phyloP scores from a whole-genome alignment of 176 grass and related monocot genomes.

The Raddia guianensis region DNA sequence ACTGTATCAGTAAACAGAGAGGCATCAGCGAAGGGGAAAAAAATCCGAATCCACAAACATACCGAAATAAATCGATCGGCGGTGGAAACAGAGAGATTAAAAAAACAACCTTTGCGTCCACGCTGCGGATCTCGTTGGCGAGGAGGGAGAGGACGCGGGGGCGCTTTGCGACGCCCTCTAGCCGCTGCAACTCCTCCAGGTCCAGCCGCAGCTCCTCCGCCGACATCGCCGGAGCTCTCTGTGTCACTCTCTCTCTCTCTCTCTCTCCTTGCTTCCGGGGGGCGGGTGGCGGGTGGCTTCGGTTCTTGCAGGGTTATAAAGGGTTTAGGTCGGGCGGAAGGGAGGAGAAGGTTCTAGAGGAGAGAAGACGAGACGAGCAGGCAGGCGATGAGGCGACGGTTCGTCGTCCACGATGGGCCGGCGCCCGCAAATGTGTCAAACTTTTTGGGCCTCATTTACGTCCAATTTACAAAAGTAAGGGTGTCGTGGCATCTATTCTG shows the following conservation, averaged over 20 bases:
- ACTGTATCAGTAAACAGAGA: constrained; percentile 26
- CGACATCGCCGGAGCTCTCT: constrained; percentile 36
- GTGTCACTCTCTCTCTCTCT: background rate
- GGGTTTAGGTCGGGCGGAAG: constrained; percentile 45
- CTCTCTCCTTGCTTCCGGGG: background rate
- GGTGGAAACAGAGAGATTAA: background rate
- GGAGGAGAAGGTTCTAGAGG: constrained; percentile 65
- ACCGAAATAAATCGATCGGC: background rate
- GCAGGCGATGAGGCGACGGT: background rate
- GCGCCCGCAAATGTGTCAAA: accelerated
- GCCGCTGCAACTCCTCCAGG: constrained; percentile 72
- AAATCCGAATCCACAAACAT: background rate
- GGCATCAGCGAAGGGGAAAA: background rate
- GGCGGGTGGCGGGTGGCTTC: background rate
- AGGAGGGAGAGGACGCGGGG: constrained; percentile 71
- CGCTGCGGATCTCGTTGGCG: constrained; percentile 66
- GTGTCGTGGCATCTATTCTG: background rate
- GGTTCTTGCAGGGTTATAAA: background rate
- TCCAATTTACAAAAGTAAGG: background rate
- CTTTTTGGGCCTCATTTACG: background rate
- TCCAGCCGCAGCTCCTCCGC: constrained; percentile 70
- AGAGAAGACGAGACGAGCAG: background rate
- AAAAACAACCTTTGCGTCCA: constrained; percentile 58
- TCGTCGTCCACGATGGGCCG: background rate
- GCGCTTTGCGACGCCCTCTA: constrained; percentile 68